Percentiles rank a stretch among this genome's conserved stretches.
phyloP scores from a whole-genome alignment of 1,139 yeast genomes.

The Debaryomyces fabryi region DNA sequence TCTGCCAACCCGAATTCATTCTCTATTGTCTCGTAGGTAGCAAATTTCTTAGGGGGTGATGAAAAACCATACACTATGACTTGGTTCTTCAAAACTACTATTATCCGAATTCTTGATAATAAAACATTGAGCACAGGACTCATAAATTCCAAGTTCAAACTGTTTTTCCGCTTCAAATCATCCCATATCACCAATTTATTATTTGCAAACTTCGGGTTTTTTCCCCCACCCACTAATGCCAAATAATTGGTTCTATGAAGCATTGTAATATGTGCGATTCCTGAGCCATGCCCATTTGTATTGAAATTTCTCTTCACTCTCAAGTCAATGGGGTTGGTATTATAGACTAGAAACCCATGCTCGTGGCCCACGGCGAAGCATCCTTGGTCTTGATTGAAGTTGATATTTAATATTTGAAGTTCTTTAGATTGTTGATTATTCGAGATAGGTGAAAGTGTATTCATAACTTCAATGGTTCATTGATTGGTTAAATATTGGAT shows the following conservation, averaged over 20 bases:
- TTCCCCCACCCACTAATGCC: conserved; percentile 89
- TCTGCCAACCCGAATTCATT: conserved; percentile 75
- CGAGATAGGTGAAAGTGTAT: conserved; percentile 38
- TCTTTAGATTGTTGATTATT: conserved; percentile 22
- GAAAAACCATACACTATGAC: conserved; percentile 80
- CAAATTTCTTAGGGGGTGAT: conserved; percentile 71
- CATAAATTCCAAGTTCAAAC: conserved; percentile 74
- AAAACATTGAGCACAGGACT: conserved; percentile 74
- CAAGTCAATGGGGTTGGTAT: conserved; percentile 81
- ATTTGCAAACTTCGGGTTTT: conserved; percentile 71
- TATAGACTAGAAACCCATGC: conserved; percentile 82
- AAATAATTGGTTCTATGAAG: conserved; percentile 87
- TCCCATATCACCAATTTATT: conserved; percentile 89
- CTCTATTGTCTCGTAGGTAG: conserved; percentile 70
- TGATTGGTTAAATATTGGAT: neutral
- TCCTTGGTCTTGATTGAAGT: conserved; percentile 87
- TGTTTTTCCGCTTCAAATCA: conserved; percentile 76
- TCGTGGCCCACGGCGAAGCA: conserved; percentile 88
- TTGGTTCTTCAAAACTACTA: conserved; percentile 68
- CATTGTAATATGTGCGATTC: conserved; percentile 80
- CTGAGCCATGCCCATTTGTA: conserved; percentile 38
- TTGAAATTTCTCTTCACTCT: conserved; percentile 67
- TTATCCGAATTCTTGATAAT: conserved; percentile 72
- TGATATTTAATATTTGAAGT: conserved; percentile 55
- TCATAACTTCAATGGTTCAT: conserved; percentile 27